Evolutionary conservation across 1,139 yeast species (phyloP).

Genomic region (Magnusiomyces tetraspermus): DNA sequence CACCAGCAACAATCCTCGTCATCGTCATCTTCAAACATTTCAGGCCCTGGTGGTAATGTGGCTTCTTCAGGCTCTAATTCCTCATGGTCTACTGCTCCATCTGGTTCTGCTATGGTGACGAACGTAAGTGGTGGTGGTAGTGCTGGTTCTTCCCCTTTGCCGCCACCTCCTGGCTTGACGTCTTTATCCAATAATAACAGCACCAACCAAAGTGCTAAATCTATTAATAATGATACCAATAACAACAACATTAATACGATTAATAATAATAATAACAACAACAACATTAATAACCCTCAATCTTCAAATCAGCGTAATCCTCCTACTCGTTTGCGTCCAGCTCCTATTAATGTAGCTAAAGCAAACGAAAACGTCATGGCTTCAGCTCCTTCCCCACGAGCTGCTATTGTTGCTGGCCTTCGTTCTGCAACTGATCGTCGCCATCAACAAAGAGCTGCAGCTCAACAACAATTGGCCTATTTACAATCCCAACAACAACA

Average conservation of each 20-base stretch:
- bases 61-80: background rate
- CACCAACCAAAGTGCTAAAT: background rate
- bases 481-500: constrained; percentile 14
- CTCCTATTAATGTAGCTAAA: constrained; percentile 9
- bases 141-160: background rate
- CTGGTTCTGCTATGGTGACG: no score
- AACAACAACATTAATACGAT: background rate
- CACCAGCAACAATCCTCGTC: no score
- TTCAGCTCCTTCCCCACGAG: constrained; percentile 19
- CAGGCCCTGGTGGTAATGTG: background rate
- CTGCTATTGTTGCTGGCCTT: constrained; percentile 28
- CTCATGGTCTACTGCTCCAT: background rate
- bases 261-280: background rate
- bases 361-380: constrained; percentile 3
- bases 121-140: no score
- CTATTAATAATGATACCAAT: background rate
- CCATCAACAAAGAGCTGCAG: constrained; percentile 19
- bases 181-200: no score
- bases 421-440: constrained; percentile 30
- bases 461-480: constrained; percentile 9
- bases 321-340: constrained; percentile 4
- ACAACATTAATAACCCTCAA: background rate
- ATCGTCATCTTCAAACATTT: background rate
- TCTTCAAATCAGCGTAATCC: background rate
- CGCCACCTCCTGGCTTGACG: background rate